Evolutionary conservation across 441 rosid genomes (phyloP), one percentile per base, ranked within the genome.

Genomic region (Cnidoscolus chayamansa): DNA sequence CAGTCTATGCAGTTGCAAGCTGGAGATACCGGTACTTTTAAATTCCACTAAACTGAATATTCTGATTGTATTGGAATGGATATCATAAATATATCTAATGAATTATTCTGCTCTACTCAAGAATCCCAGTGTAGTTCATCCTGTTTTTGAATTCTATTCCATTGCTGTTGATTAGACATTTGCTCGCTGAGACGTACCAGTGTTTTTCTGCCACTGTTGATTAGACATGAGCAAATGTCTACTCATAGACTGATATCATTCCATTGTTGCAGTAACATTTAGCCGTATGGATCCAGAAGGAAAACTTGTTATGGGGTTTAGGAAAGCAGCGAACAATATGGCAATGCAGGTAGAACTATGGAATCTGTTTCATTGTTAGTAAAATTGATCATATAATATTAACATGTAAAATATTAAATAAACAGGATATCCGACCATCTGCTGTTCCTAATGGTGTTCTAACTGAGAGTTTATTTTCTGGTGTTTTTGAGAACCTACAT

Each of bases 1-100:
- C 97, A 96, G 83, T 89, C 98, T 65, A 91, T 96, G 99, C 91
- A 90, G 80, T 83, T 96, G 73, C 93, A 78, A 74, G 99, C 99
- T 61, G 98, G 99, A 72, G 99, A 96, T 77, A 96, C 96, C 61
- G 92, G 99, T 93, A 87, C 15, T 49, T 81, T 30, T 70, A 67
- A 65, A 67, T 60, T 63, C 69, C 50, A 32, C 48, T 1, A 50
- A 15, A 17, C 51, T 35, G 16, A 30, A 25, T 11, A 47, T 56
- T 70, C 9, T 64, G 57, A 54, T 51, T 68, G 45, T 56, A 54
- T 25, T 25, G 25, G 25, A 25, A 55, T 51, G 11, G 19, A 10
- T 7, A 35, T 16, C 47, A 19, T 59, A 40, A 60, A 60, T 7
- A 49, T n/a, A 31, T 13, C 57, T 74, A 64, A 30, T 69, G 50